A percentile compares a stretch with the other conserved stretches of the same genome.
Conservation (phyloP, 441 rosid genomes). For the Macaranga tanarius region DNA sequence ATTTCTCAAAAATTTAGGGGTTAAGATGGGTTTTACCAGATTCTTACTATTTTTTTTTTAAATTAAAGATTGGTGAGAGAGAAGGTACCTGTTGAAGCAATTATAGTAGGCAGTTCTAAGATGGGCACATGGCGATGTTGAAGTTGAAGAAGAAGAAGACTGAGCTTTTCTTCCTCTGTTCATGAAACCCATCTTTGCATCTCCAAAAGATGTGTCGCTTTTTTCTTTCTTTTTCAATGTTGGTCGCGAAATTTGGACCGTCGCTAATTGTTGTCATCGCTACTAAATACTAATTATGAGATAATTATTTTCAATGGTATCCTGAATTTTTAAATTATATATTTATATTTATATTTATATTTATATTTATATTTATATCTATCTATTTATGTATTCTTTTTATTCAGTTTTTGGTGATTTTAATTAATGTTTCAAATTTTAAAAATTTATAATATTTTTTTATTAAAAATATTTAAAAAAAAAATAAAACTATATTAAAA, state of each 20-base stretch:
- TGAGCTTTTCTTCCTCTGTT: constrained; percentile 38
- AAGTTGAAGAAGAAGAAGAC: constrained; percentile 47
- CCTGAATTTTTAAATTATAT: too few relatives aligned
- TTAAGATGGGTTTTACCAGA: constrained; percentile 14
- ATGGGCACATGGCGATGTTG: constrained; percentile 73
- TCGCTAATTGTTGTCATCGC: neutral
- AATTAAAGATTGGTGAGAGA: neutral
- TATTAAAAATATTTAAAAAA: too few relatives aligned
- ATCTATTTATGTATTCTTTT: too few relatives aligned
- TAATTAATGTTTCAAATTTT: too few relatives aligned
- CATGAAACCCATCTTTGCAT: constrained; percentile 35
- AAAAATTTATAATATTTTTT: too few relatives aligned
- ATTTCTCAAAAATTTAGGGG: neutral
- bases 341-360: too few relatives aligned
- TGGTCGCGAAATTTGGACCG: neutral
- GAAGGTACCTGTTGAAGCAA: constrained; percentile 73
- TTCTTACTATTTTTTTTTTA: too few relatives aligned
- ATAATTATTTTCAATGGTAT: too few relatives aligned
- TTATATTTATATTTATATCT: too few relatives aligned
- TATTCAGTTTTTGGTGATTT: too few relatives aligned
- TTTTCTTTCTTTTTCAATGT: neutral
- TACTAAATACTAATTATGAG: too few relatives aligned
- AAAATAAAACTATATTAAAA: too few relatives aligned
- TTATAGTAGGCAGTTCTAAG: constrained; percentile 68
- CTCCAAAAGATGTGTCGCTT: neutral